Base-by-base conservation (phyloP, 2,329 filamentous ascomycete species). In the Pseudogymnoascus sp. region DNA sequence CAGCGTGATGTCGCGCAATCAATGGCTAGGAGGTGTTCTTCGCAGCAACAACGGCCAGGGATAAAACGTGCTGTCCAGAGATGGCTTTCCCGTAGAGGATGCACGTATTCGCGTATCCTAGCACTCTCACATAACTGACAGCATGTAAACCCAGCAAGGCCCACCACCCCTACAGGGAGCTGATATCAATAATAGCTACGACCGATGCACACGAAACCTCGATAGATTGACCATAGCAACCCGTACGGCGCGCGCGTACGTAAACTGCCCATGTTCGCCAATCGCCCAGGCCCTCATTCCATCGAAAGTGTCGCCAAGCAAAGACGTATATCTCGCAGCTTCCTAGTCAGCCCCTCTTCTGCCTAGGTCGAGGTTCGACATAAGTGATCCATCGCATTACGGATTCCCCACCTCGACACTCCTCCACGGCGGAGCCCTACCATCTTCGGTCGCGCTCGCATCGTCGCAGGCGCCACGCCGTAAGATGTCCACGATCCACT, bases 391-490 rank as follows among this genome's bases (percentile, higher is more conserved):
- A 56, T 33, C 50, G 28, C n/a, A 56, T 18, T 33, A 4, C 50
- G 50, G 50, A 56, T 56, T 56, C 28, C 50, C 50, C 28, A 56
- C 50, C 50, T 33, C n/a, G 50, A 56, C n/a, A 6, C 50, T 56
- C 50, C 50, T 56, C 16, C 50, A 33, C 50, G 28, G 50, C 14
- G 25, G 50, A 56, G 50, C 28, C 25, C 28, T 56, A 18, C 50
- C 50, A 33, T 56, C 50, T 56, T 56, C 50, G 50, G 50, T 56
- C 50, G 50, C n/a, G 25, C 50, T 56, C 50, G 50, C 50, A 56
- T 33, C 28, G 50, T 16, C n/a, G 50, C n/a, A 56, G 28, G 28
- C 50, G 50, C 50, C 50, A 56, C 25, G 28, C n/a, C 10, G 50
- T 12, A 21, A 25, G 33, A 28, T 18, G 23, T 18, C 5, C 16